A percentile compares a stretch with the other conserved stretches of the same genome.
Conservation (phyloP, 1,284 basidiomycete genomes). For the Schizophyllum amplum region DNA sequence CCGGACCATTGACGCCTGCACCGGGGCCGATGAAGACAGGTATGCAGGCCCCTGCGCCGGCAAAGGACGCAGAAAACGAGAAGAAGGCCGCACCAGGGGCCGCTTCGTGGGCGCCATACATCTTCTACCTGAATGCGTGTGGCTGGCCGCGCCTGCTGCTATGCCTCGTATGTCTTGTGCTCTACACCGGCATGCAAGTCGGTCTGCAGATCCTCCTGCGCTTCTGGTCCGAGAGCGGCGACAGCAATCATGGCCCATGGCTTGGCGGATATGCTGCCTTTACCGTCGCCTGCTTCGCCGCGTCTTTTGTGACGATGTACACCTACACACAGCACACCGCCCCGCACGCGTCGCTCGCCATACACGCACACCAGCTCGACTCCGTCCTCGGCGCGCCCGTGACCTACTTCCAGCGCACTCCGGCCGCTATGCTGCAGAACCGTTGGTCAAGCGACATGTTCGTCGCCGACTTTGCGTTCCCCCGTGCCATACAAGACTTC, state of each 20-base stretch:
- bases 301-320: slow-evolving; percentile 9
- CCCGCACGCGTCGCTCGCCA: slow-evolving; percentile 11
- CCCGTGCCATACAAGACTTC: slow-evolving; percentile 13
- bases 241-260: slow-evolving; percentile 8
- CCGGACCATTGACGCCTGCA: not conserved
- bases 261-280: slow-evolving; percentile 17
- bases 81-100: slow-evolving; percentile 2
- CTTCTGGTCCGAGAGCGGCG: slow-evolving; percentile 9
- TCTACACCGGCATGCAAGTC: slow-evolving; percentile 6
- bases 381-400: slow-evolving; percentile 11
- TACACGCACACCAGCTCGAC: slow-evolving; percentile 12
- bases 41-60: not conserved
- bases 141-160: slow-evolving; percentile 3
- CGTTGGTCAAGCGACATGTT: slow-evolving; percentile 14
- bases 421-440: slow-evolving; percentile 11
- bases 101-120: slow-evolving; percentile 11
- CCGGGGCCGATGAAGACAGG: not conserved
- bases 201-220: slow-evolving; percentile 6
- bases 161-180: slow-evolving; percentile 2
- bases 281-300: slow-evolving; percentile 9
- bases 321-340: slow-evolving; percentile 12
- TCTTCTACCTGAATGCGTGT: slow-evolving; percentile 9
- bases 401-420: slow-evolving; percentile 13
- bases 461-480: slow-evolving; percentile 13
- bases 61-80: slow-evolving; percentile 5